Conservation (phyloP, 345 rosid species). For the Turnera subulata region DNA sequence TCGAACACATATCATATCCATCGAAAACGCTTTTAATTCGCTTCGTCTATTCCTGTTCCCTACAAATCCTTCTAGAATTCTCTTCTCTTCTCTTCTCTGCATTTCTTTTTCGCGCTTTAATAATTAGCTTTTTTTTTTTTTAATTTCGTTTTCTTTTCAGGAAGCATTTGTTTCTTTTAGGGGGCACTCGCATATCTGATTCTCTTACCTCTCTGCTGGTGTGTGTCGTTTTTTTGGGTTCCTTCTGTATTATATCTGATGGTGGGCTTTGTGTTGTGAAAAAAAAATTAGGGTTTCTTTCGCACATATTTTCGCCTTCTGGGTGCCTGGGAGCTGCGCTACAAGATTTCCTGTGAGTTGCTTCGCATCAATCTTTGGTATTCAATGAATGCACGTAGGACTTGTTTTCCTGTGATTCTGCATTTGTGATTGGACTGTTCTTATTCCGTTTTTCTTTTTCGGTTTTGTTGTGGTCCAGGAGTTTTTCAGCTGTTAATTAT, state of each 20-base stretch:
- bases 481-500: too few species aligned
- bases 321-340: neutral
- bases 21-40: too few species aligned
- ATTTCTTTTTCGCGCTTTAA: conserved; percentile 16
- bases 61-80: neutral
- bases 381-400: neutral
- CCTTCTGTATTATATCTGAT: conserved; percentile 18
- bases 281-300: conserved; percentile 46
- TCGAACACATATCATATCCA: too few species aligned
- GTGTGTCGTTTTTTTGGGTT: conserved; percentile 4
- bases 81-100: conserved; percentile 4
- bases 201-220: neutral
- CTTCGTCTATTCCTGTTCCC: neutral
- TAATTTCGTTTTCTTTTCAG: conserved; percentile 24
- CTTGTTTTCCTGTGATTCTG: neutral
- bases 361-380: neutral
- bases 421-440: neutral
- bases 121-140: conserved; percentile 12
- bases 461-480: too few species aligned
- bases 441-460: too few species aligned
- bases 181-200: neutral
- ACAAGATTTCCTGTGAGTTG: conserved; percentile 7
- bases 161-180: conserved; percentile 3
- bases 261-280: conserved; percentile 32
- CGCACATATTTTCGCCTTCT: neutral